phyloP scores from a whole-genome alignment of 805 yeast species.

The Nakazawaea siamensis region DNA sequence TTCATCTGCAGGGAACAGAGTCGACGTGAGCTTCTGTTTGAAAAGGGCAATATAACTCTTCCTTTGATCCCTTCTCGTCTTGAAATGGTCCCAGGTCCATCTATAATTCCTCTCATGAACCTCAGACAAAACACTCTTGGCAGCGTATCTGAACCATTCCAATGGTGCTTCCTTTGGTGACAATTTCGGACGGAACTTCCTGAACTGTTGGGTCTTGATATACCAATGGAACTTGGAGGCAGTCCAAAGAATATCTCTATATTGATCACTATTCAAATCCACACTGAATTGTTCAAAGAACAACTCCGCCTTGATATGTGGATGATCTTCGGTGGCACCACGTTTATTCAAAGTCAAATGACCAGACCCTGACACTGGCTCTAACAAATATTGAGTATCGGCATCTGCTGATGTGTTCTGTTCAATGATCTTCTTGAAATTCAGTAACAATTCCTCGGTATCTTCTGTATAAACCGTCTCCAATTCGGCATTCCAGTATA shows the following conservation, averaged over 20 bases:
- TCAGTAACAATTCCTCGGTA: constrained; percentile 37
- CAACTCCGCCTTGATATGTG: constrained; percentile 67
- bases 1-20: constrained; percentile 14
- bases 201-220: constrained; percentile 65
- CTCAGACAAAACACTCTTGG: constrained; percentile 65
- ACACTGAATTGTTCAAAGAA: constrained; percentile 87
- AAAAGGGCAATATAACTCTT: constrained; percentile 58
- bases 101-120: constrained; percentile 72
- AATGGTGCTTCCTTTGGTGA: constrained; percentile 54
- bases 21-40: constrained; percentile 41
- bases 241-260: constrained; percentile 72
- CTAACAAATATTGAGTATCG: constrained; percentile 57
- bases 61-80: constrained; percentile 64
- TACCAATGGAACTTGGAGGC: constrained; percentile 77
- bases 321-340: constrained; percentile 59
- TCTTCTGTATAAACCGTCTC: constrained; percentile 38
- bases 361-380: constrained; percentile 88
- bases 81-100: constrained; percentile 86
- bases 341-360: constrained; percentile 71
- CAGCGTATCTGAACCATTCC: constrained; percentile 80
- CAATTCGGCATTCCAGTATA: constrained; percentile 78
- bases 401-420: constrained; percentile 16
- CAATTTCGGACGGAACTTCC: constrained; percentile 56
- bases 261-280: constrained; percentile 77
- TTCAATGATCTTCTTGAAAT: constrained; percentile 37